Conservation (phyloP, 345 rosid genomes). For the Hibiscus tridactylites region DNA sequence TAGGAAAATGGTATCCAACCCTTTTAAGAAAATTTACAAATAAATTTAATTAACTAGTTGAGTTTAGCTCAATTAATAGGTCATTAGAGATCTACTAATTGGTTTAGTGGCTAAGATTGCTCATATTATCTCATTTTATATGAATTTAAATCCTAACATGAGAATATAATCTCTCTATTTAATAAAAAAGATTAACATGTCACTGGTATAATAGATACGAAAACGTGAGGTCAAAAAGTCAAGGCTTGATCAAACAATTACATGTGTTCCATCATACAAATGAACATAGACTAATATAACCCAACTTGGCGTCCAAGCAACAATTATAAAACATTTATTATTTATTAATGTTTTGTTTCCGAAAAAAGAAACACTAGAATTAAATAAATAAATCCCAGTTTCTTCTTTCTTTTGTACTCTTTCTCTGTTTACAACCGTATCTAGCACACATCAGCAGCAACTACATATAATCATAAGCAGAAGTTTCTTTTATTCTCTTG, state of each 20-base stretch:
- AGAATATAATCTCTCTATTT: no score
- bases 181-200: no score
- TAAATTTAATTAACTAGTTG: no score
- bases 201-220: no score
- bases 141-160: no score
- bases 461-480: not conserved
- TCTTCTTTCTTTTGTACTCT: not conserved
- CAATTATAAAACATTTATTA: conserved; percentile 14
- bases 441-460: not conserved
- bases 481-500: not conserved
- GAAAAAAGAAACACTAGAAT: not conserved
- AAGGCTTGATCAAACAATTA: not conserved
- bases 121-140: no score
- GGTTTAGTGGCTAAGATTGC: no score
- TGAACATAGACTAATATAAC: conserved; percentile 35
- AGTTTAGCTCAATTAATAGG: no score
- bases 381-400: not conserved
- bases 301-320: conserved; percentile 83
- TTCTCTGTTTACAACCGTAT: not conserved
- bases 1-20: no score
- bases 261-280: conserved; percentile 22
- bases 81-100: no score
- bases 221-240: no score
- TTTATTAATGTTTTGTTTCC: not conserved
- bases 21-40: no score